These are phyloP conservation scores for Talaromyces thailandensis DNA, from an alignment of 495 filamentous ascomycete genomes.

Conservation along the genomic window DNA sequence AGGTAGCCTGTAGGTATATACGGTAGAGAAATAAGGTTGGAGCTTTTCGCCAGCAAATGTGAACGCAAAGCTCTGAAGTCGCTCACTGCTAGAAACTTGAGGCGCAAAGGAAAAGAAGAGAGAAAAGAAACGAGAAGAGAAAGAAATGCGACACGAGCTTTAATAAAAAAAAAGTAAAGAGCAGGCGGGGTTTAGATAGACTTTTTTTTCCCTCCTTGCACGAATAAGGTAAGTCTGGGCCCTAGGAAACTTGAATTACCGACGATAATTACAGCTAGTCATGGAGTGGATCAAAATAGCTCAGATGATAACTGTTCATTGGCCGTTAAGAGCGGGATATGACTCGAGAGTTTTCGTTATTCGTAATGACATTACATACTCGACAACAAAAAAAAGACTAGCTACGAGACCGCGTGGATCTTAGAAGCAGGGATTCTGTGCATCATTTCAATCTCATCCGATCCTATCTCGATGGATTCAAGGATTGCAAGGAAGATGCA, in stretches of 20 bases:
- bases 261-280: neutral
- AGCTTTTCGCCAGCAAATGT: slow-evolving; percentile 6
- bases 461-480: neutral
- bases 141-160: neutral
- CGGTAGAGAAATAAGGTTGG: neutral
- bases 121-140: neutral
- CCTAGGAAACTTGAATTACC: neutral
- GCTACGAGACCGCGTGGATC: neutral
- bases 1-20: slow-evolving; percentile 1
- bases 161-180: neutral
- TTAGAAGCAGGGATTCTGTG: neutral
- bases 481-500: neutral
- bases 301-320: neutral
- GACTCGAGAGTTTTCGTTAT: neutral
- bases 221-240: neutral
- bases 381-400: neutral
- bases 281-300: neutral
- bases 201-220: neutral
- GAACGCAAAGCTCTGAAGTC: slow-evolving; percentile 9
- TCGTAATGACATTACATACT: neutral
- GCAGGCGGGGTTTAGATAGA: neutral
- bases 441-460: neutral
- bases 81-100: slow-evolving; percentile 4
- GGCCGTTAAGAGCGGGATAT: neutral
- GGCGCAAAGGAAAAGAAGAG: slow-evolving; percentile 1